phyloP scores from a whole-genome alignment of 371 early-diverging fungal species.

The Mortierella sp. region DNA sequence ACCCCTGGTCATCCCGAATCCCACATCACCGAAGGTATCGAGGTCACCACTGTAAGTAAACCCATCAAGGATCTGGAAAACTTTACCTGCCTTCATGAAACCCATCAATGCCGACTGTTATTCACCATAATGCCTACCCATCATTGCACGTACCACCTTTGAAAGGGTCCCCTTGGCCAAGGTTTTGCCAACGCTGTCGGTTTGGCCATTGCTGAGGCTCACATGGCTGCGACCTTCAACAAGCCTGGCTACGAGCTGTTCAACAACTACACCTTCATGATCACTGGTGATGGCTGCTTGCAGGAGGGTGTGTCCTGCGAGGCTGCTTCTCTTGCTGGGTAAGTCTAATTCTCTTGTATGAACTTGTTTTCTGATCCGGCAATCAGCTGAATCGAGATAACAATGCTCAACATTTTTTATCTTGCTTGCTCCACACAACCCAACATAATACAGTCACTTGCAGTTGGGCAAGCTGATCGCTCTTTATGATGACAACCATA shows the following conservation, averaged over 20 bases:
- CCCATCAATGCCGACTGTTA: neutral
- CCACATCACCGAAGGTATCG: conserved; percentile 89
- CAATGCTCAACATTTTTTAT: conserved; percentile 12
- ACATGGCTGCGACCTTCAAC: conserved; percentile 93
- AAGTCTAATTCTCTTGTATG: conserved; percentile 40
- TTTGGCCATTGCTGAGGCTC: conserved; percentile 92
- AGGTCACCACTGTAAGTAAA: conserved; percentile 86
- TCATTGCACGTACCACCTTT: neutral
- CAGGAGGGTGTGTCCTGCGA: conserved; percentile 99
- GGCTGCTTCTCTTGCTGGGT: conserved; percentile 97
- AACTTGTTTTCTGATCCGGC: neutral
- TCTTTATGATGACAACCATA: conserved; percentile 98
- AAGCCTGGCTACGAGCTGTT: conserved; percentile 85
- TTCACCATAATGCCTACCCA: neutral
- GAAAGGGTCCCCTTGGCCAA: conserved; percentile 97
- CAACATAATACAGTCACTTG: conserved; percentile 13
- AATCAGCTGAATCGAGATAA: neutral
- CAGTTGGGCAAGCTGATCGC: conserved; percentile 89
- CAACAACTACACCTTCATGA: conserved; percentile 89
- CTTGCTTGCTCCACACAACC: neutral
- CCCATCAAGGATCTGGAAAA: too few relatives aligned
- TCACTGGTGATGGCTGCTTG: conserved; percentile 99
- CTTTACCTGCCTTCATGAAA: too few relatives aligned
- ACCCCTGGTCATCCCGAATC: conserved; percentile 97
- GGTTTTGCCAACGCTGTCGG: conserved; percentile 98